These are phyloP conservation scores for Tolypocladium album DNA, from an alignment of 2,329 filamentous ascomycete genomes.

Conservation along the genomic window DNA sequence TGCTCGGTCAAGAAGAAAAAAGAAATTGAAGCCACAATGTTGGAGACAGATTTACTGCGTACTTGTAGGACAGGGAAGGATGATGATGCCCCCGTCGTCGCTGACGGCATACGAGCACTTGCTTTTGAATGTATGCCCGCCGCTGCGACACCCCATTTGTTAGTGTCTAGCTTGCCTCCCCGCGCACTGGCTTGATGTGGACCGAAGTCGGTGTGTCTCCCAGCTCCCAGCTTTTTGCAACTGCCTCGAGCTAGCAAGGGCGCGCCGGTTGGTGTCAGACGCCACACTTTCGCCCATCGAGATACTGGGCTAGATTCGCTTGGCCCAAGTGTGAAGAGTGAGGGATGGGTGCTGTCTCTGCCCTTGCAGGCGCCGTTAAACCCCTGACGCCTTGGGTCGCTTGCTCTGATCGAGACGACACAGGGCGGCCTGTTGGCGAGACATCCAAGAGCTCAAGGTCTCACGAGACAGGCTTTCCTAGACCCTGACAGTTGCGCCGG, in stretches of 20 bases:
- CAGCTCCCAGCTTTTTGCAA: too few relatives aligned
- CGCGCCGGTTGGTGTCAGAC: not conserved
- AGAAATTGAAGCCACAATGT: not conserved
- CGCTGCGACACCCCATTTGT: not conserved
- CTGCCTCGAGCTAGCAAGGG: not conserved
- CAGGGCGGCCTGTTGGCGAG: not conserved
- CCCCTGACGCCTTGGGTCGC: not conserved
- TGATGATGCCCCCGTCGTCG: not conserved
- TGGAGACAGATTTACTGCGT: not conserved
- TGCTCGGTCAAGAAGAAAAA: not conserved
- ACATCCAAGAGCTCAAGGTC: not conserved
- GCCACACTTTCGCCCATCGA: not conserved
- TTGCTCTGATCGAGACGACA: not conserved
- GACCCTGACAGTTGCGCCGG: not conserved
- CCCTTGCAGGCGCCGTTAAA: not conserved
- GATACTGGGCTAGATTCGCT: too few relatives aligned
- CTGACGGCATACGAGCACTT: not conserved
- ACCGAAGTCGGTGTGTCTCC: not conserved
- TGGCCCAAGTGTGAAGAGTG: not conserved
- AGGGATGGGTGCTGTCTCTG: not conserved
- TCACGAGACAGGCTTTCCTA: not conserved
- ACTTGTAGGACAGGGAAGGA: not conserved
- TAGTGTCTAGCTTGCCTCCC: not conserved
- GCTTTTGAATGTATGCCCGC: not conserved
- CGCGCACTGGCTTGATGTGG: not conserved